Evolutionary conservation across 768 basidiomycete species (phyloP).

Genomic region (Hygrophorus russula): DNA sequence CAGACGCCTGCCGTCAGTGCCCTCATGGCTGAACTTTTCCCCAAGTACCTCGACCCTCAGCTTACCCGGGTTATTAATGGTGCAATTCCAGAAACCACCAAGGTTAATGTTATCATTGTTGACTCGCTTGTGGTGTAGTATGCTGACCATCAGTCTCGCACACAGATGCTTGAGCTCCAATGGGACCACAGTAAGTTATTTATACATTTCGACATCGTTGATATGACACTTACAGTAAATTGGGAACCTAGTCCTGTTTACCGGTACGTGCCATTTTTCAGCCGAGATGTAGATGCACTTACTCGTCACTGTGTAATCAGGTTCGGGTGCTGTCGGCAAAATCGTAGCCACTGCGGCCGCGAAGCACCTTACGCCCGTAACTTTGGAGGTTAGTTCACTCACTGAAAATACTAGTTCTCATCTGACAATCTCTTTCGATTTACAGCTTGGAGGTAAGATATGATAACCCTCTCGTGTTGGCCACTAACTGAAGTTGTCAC

Average conservation of each 20-base stretch:
- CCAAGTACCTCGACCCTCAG: conserved; percentile 64
- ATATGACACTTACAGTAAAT: conserved; percentile 1
- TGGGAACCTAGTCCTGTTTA: conserved; percentile 42
- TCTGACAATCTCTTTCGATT: not conserved
- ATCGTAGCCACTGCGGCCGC: conserved; percentile 69
- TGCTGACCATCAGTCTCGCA: not conserved
- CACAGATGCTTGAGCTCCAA: conserved; percentile 56
- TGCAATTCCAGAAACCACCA: conserved; percentile 51
- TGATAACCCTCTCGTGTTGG: not conserved
- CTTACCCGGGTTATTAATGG: conserved; percentile 63
- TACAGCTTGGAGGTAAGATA: conserved; percentile 35
- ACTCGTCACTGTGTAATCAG: conserved; percentile 19
- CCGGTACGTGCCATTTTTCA: conserved; percentile 28
- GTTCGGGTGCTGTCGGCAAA: conserved; percentile 46
- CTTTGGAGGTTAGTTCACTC: conserved; percentile 24
- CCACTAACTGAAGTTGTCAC: not conserved
- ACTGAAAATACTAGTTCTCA: not conserved
- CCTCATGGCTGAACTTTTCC: conserved; percentile 56
- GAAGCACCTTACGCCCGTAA: conserved; percentile 60
- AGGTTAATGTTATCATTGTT: conserved; percentile 16
- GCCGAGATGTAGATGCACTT: not conserved
- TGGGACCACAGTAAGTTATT: conserved; percentile 42
- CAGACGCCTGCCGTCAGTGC: conserved; percentile 40
- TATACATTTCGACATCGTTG: not conserved
- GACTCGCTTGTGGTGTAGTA: not conserved